Percentiles rank a stretch among this genome's conserved stretches.
Evolutionary conservation across 2,329 filamentous ascomycete species (phyloP).

Genomic region (Chrysosporium queenslandicum): DNA sequence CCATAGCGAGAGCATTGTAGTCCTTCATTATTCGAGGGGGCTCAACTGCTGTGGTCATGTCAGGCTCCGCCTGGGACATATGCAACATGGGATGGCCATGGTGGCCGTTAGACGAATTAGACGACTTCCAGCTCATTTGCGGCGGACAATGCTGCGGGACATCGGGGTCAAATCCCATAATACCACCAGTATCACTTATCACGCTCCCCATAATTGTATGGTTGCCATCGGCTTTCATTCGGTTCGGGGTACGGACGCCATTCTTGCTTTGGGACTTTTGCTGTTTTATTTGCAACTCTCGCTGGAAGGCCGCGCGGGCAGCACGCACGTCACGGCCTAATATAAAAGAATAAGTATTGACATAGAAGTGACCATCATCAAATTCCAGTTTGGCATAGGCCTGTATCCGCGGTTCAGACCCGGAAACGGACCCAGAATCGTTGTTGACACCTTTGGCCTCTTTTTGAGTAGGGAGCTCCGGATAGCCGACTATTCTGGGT

Average conservation of each 20-base stretch:
- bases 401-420: constrained; percentile 41
- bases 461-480: constrained; percentile 25
- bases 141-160: constrained; percentile 33
- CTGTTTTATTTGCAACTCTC: constrained; percentile 36
- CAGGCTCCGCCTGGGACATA: constrained; percentile 16
- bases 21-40: constrained; percentile 27
- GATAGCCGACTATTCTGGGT: constrained; percentile 18
- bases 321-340: constrained; percentile 52
- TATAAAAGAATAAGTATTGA: constrained; percentile 53
- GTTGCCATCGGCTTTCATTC: constrained; percentile 37
- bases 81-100: constrained; percentile 24
- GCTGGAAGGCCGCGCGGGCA: constrained; percentile 38
- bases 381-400: constrained; percentile 57
- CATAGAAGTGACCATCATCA: constrained; percentile 55
- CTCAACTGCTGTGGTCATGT: constrained; percentile 10
- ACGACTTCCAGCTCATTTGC: constrained; percentile 40
- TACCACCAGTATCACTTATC: constrained; percentile 47
- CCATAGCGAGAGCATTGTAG: constrained; percentile 40
- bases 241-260: constrained; percentile 38
- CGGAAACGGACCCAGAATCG: constrained; percentile 29
- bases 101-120: constrained; percentile 36
- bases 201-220: constrained; percentile 40
- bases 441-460: constrained; percentile 23
- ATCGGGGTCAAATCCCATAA: constrained; percentile 42
- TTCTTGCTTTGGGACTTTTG: constrained; percentile 40